phyloP scores from a whole-genome alignment of 352 stramenopile genomes.

The Phytophthora meadii region DNA sequence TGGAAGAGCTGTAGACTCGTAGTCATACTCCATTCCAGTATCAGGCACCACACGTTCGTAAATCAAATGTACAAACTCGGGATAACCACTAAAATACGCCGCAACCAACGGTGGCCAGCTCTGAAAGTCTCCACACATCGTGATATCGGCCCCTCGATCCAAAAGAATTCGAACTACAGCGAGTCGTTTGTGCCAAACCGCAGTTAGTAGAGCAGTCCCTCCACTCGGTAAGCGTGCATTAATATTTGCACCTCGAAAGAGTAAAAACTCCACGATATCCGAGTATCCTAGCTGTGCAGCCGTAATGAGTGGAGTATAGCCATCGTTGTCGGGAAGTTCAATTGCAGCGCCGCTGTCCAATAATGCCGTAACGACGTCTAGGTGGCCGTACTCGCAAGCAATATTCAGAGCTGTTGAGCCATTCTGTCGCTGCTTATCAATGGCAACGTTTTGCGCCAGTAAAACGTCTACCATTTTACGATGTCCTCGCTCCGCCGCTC shows the following conservation, averaged over 20 bases:
- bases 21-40: too few species aligned
- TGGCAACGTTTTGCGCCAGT: neutral
- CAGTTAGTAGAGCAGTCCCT: neutral
- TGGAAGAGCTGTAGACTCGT: too few species aligned
- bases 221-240: neutral
- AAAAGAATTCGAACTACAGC: constrained; percentile 4
- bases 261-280: neutral
- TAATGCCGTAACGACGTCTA: neutral
- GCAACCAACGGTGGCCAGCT: neutral
- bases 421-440: neutral
- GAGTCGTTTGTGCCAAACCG: constrained; percentile 1
- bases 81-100: constrained; percentile 1
- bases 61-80: neutral
- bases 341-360: neutral
- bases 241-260: neutral
- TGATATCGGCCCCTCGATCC: neutral
- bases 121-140: neutral
- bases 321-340: neutral
- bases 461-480: neutral
- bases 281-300: constrained; percentile 1
- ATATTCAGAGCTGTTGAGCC: neutral
- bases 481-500: neutral
- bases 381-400: neutral
- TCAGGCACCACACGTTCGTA: neutral
- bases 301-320: neutral